phyloP scores from a whole-genome alignment of 306 rosid genomes.

The Sphenostylis stenocarpa region DNA sequence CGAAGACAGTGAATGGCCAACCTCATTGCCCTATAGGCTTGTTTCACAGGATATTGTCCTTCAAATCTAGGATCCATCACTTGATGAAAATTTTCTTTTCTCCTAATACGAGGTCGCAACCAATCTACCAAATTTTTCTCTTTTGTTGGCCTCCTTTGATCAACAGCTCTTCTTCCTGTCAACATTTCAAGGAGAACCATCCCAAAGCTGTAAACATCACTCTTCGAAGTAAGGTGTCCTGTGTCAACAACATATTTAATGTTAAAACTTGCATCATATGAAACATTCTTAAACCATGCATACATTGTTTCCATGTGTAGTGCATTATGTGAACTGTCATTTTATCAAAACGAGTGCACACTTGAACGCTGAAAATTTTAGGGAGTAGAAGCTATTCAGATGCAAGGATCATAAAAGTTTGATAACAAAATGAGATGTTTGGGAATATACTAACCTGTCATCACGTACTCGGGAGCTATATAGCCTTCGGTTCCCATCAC shows the following conservation, averaged over 20 bases:
- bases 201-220: constrained; percentile 74
- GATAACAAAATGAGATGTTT: not conserved
- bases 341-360: not conserved
- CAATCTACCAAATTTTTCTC: constrained; percentile 60
- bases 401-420: not conserved
- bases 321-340: not conserved
- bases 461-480: constrained; percentile 67
- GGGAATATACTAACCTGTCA: constrained; percentile 54
- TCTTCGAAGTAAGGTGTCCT: constrained; percentile 67
- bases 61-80: constrained; percentile 54
- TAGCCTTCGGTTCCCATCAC: constrained; percentile 75
- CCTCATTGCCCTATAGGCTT: constrained; percentile 37
- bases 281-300: not conserved
- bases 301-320: not conserved
- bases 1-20: constrained; percentile 48
- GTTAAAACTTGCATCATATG: not conserved
- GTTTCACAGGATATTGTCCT: constrained; percentile 45
- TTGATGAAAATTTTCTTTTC: not conserved
- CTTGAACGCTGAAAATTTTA: not conserved
- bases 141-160: constrained; percentile 1
- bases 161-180: constrained; percentile 59
- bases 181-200: constrained; percentile 67
- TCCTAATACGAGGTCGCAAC: constrained; percentile 39
- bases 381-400: not conserved
- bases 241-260: constrained; percentile 5